Evolutionary conservation across 208 protist species (phyloP).

Genomic region (Blastocrithidia nonstop): DNA sequence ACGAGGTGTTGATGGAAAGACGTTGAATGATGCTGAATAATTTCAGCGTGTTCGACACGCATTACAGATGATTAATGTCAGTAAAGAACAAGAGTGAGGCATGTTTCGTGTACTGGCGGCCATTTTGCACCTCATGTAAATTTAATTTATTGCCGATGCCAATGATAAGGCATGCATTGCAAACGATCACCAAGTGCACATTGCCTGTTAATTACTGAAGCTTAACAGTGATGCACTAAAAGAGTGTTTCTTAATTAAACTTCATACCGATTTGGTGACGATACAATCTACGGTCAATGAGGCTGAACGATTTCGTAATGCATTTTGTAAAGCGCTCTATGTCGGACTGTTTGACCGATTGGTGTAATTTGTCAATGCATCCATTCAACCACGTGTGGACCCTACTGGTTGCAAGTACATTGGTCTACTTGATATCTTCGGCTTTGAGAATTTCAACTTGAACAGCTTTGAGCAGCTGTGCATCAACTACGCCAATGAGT

Average conservation of each 20-base stretch:
- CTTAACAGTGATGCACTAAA: constrained; percentile 32
- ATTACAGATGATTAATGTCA: constrained; percentile 53
- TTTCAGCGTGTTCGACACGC: constrained; percentile 66
- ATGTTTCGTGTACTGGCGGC: constrained; percentile 84
- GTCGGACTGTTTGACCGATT: constrained; percentile 79
- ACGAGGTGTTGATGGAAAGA: constrained; percentile 59
- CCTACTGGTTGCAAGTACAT: constrained; percentile 67
- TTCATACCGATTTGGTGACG: constrained; percentile 51
- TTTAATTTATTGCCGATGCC: constrained; percentile 65
- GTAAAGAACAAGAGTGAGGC: constrained; percentile 17
- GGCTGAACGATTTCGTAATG: constrained; percentile 64
- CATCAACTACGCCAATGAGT: constrained; percentile 97
- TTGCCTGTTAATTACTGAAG: constrained; percentile 43
- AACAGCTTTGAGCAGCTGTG: constrained; percentile 96
- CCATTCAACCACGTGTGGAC: constrained; percentile 39
- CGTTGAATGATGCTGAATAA: constrained; percentile 81
- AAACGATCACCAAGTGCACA: constrained; percentile 18
- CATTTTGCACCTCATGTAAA: constrained; percentile 88
- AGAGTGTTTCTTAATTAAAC: constrained; percentile 70
- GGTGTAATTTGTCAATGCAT: constrained; percentile 70
- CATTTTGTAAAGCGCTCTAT: constrained; percentile 85
- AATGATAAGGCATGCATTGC: constrained; percentile 60
- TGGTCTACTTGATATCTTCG: constrained; percentile 93
- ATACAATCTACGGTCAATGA: constrained; percentile 62
- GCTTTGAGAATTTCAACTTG: constrained; percentile 90